Evolutionary conservation across 2,329 filamentous ascomycete genomes (phyloP), one percentile per base, ranked within the genome.

Genomic region (Xylariaceae sp.): DNA sequence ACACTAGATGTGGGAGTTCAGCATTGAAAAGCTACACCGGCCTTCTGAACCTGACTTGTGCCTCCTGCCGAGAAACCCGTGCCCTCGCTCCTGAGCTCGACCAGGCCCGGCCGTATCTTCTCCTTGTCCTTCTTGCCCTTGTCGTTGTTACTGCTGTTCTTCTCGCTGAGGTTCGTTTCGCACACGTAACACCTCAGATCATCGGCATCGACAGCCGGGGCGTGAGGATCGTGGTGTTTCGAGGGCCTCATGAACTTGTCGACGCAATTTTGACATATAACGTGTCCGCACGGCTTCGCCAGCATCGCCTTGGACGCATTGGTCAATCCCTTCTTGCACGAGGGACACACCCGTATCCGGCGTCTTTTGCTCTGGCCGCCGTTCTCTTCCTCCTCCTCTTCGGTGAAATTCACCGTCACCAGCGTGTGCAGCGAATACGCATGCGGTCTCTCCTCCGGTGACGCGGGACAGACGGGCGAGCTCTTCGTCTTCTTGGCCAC

Each of bases 61-160:
- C 95, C 93, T n/a, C 89, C 88, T 3, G 91, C 89, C 3, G 93
- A 93, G 73, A 96, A 98, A 0, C 93, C 93, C 0, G 93, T 98
- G 0, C 93, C 93, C 66, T 97, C 93, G 37, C 88, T 90, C 63
- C 84, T 87, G 47, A 98, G 82, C 68, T 89, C 85, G 2, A 97
- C 87, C 32, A 97, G 70, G 0, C 93, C 93, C 0, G 87, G 84
- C 57, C 80, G 85, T 37, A 89, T 80, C 50, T 78, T 84, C 37
- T 86, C 81, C 64, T 84, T 84, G 42, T 69, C 63, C 59, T 71
- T 70, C 16, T 70, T 74, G 12, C 76, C 77, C 46, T 81, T 77
- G 80, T 56, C 60, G 55, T 68, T 65, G 62, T 69, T 66, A 2
- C 63, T 72, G 12, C 76, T 74, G 26, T 77, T 75, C 48, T 66